Percentiles rank a stretch among this genome's conserved stretches.
These are phyloP conservation scores for Melampsora occidentalis DNA, from an alignment of 1,284 basidiomycete genomes.

Conservation along the genomic window DNA sequence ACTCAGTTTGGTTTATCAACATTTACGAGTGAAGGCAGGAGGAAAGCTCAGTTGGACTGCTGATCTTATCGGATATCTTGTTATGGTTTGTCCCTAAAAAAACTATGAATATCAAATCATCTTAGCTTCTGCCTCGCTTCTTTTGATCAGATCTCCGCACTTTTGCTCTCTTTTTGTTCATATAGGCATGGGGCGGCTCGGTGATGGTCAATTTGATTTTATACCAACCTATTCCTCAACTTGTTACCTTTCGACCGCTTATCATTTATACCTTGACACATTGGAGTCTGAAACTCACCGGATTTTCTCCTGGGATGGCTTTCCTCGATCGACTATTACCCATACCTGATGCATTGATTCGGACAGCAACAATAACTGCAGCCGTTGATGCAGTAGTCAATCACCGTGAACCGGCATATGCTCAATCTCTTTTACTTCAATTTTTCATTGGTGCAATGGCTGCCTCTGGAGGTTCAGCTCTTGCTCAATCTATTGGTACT, in stretches of 20 bases:
- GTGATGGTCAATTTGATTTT: conserved; percentile 20
- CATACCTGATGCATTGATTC: conserved; percentile 25
- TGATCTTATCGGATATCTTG: conserved; percentile 29
- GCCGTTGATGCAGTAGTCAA: conserved; percentile 13
- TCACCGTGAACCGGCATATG: conserved; percentile 8
- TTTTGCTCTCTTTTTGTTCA: neutral
- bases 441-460: conserved; percentile 34
- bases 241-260: conserved; percentile 20
- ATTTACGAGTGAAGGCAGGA: conserved; percentile 13
- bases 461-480: conserved; percentile 15
- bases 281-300: neutral
- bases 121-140: neutral
- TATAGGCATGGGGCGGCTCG: conserved; percentile 40
- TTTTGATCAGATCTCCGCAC: neutral
- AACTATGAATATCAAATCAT: neutral
- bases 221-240: conserved; percentile 24
- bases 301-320: neutral
- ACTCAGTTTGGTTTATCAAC: conserved; percentile 31
- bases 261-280: conserved; percentile 21
- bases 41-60: conserved; percentile 15
- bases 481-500: conserved; percentile 28
- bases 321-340: conserved; percentile 16
- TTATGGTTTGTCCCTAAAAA: conserved; percentile 16
- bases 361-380: conserved; percentile 24
- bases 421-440: conserved; percentile 18